Conservation (phyloP, 805 yeast species). For the Pichia thaimueangensis region DNA sequence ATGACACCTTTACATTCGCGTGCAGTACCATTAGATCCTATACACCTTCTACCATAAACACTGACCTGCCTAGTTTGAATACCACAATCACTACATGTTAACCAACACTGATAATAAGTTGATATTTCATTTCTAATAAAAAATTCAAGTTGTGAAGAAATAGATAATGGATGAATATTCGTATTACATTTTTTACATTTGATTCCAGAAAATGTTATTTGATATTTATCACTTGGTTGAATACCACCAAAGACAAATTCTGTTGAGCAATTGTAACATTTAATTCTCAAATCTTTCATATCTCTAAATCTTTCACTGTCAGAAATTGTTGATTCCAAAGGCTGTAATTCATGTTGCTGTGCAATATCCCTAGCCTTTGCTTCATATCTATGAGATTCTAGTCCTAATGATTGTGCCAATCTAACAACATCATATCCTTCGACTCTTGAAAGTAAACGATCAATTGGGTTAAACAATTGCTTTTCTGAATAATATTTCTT, state of each 20-base stretch:
- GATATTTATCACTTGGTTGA: conserved; percentile 52
- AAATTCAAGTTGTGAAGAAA: conserved; percentile 71
- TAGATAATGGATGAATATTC: conserved; percentile 42
- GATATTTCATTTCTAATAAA: conserved; percentile 64
- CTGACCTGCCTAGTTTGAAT: conserved; percentile 75
- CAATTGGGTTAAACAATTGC: conserved; percentile 87
- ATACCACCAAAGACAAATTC: conserved; percentile 71
- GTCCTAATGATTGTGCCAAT: conserved; percentile 69
- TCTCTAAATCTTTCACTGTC: conserved; percentile 79
- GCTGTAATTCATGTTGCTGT: conserved; percentile 41
- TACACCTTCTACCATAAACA: conserved; percentile 83
- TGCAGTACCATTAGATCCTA: conserved; percentile 56
- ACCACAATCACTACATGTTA: conserved; percentile 85
- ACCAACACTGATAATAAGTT: conserved; percentile 79
- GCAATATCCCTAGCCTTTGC: conserved; percentile 37
- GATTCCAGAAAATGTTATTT: conserved; percentile 62
- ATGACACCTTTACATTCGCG: conserved; percentile 74
- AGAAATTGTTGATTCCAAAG: conserved; percentile 73
- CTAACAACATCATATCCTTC: conserved; percentile 82
- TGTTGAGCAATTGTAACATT: conserved; percentile 54
- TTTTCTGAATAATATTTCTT: conserved; percentile 73
- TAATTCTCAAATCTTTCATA: conserved; percentile 46
- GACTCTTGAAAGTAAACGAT: conserved; percentile 75
- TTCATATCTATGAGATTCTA: conserved; percentile 63
- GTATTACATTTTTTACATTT: conserved; percentile 58